phyloP scores from a whole-genome alignment of 2,329 filamentous ascomycete genomes.

The Fusarium chaquense region DNA sequence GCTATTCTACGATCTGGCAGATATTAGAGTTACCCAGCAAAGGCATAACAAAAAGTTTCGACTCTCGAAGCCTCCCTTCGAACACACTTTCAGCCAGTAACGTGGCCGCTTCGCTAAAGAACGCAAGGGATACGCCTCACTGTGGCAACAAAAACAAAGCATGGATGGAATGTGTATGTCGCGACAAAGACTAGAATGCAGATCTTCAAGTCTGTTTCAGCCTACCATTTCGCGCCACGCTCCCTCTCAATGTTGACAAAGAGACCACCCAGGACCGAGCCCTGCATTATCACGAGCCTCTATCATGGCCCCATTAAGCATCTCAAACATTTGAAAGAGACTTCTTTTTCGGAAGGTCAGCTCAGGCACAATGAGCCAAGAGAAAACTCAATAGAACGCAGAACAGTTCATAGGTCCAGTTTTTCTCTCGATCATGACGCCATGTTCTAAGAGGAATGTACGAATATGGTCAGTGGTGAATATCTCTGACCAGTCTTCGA shows the following conservation, averaged over 20 bases:
- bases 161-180: not conserved
- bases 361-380: not conserved
- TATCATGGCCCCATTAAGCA: not conserved
- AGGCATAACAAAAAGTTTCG: not conserved
- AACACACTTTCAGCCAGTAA: not conserved
- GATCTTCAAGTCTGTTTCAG: not conserved
- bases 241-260: too few species aligned
- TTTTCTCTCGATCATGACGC: not conserved
- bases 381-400: not conserved
- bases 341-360: not conserved
- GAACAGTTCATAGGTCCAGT: not conserved
- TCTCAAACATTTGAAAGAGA: not conserved
- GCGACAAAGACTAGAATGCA: too few species aligned
- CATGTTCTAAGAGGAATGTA: accelerated
- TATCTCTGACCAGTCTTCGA: not conserved
- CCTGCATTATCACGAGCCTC: too few species aligned
- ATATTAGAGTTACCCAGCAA: not conserved
- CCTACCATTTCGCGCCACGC: not conserved
- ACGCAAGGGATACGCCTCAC: not conserved
- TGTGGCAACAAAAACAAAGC: not conserved
- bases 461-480: not conserved
- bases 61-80: not conserved
- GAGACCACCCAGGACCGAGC: too few species aligned
- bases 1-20: conserved; percentile 4
- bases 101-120: not conserved